Conservation (phyloP, 2,329 filamentous ascomycete genomes). For the Cladophialophora psammophila region DNA sequence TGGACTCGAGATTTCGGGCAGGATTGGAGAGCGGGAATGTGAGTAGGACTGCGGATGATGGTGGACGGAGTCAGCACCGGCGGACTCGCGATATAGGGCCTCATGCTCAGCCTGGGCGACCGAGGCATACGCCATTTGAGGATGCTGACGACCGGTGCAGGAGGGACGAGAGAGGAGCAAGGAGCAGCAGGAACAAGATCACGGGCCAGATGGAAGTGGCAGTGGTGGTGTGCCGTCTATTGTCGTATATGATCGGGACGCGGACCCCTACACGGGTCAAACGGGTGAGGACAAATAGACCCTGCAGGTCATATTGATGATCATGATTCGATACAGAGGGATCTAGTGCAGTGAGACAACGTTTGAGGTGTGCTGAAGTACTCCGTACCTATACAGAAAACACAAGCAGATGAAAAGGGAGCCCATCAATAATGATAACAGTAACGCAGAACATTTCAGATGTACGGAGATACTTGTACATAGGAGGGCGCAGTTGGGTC, state of each 20-base stretch:
- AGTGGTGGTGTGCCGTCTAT: slow-evolving; percentile 5
- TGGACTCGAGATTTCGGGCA: slow-evolving; percentile 30
- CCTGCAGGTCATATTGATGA: slow-evolving; percentile 18
- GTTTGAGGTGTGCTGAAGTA: background rate
- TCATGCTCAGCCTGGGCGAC: slow-evolving; percentile 35
- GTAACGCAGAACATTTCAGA: background rate
- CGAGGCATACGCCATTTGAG: slow-evolving; percentile 35
- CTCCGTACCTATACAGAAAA: background rate
- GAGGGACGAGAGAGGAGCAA: background rate
- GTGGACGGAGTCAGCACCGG: slow-evolving; percentile 8
- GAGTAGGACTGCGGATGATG: slow-evolving; percentile 16
- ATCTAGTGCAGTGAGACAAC: background rate
- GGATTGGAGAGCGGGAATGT: slow-evolving; percentile 18
- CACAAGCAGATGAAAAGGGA: background rate
- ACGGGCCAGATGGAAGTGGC: slow-evolving; percentile 22
- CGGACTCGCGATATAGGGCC: slow-evolving; percentile 18
- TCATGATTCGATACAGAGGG: background rate
- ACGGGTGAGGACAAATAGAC: slow-evolving; percentile 14
- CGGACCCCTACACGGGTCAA: slow-evolving; percentile 19
- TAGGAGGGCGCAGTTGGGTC: slow-evolving; percentile 10
- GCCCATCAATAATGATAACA: background rate
- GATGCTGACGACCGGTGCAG: slow-evolving; percentile 9
- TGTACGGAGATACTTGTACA: background rate
- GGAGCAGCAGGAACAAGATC: slow-evolving; percentile 6
- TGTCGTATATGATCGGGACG: slow-evolving; percentile 2